These are phyloP conservation scores for Leishmania amazonensis DNA, from an alignment of 208 protist species.

Conservation along the genomic window DNA sequence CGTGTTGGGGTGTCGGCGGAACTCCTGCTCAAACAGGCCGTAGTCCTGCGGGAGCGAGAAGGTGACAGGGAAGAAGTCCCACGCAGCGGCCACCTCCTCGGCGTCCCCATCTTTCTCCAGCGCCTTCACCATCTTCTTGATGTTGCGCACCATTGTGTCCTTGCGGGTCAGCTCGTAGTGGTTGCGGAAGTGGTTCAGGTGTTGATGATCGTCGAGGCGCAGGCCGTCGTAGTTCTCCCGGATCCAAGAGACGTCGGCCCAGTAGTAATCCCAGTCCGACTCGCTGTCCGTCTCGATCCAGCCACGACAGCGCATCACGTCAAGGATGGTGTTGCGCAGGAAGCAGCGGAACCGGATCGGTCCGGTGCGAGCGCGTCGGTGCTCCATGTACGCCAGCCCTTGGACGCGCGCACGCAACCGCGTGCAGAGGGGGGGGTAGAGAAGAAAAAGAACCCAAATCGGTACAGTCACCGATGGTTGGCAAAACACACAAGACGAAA, in stretches of 20 bases:
- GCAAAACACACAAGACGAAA: not conserved
- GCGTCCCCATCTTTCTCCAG: conserved; percentile 85
- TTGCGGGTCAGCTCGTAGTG: conserved; percentile 97
- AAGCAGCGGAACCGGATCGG: conserved; percentile 87
- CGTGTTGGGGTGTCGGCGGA: conserved; percentile 85
- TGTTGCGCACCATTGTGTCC: conserved; percentile 96
- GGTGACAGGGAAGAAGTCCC: conserved; percentile 95
- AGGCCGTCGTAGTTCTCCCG: conserved; percentile 92
- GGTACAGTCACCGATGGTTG: not conserved
- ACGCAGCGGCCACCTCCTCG: conserved; percentile 81
- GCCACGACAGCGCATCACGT: conserved; percentile 91
- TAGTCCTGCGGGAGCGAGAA: conserved; percentile 96
- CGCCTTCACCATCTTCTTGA: conserved; percentile 92
- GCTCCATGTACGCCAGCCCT: conserved; percentile 17
- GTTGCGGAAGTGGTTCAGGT: conserved; percentile 96
- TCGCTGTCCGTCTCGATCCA: conserved; percentile 94
- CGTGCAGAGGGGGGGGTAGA: not conserved
- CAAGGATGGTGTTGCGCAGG: conserved; percentile 90
- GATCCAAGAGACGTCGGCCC: conserved; percentile 94
- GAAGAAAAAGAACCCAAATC: too few species aligned
- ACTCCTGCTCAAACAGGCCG: conserved; percentile 94
- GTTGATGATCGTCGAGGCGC: conserved; percentile 84
- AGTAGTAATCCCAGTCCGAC: conserved; percentile 92
- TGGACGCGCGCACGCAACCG: not conserved
- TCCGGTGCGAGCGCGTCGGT: conserved; percentile 35